A percentile compares a stretch with the other conserved stretches of the same genome.
Evolutionary conservation across 2,329 filamentous ascomycete genomes (phyloP).

Genomic region (Aspergillus tamarii): DNA sequence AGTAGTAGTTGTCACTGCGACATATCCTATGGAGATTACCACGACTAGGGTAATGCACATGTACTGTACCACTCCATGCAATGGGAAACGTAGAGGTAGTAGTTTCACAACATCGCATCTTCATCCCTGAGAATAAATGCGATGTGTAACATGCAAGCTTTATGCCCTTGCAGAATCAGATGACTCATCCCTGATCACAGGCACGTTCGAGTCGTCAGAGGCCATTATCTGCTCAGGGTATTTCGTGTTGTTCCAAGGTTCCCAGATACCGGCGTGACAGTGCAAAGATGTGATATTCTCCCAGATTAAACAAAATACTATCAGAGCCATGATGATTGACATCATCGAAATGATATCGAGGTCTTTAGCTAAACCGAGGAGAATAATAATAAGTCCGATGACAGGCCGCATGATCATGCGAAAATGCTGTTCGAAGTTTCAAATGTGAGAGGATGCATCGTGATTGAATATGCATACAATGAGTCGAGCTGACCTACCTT

Average conservation of each 20-base stretch:
- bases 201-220: background rate
- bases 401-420: conserved; percentile 35
- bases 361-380: conserved; percentile 38
- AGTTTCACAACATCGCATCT: background rate
- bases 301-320: conserved; percentile 49
- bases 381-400: conserved; percentile 40
- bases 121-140: background rate
- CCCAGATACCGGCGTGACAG: conserved; percentile 29
- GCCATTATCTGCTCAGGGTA: conserved; percentile 28
- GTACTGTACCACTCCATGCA: background rate
- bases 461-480: background rate
- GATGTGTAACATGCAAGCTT: background rate
- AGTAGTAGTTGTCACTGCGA: background rate
- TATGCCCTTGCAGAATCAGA: conserved; percentile 1
- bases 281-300: conserved; percentile 44
- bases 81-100: background rate
- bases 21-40: background rate
- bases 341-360: conserved; percentile 43
- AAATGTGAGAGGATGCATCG: background rate
- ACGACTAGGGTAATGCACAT: background rate
- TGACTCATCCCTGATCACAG: background rate
- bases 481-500: conserved; percentile 24
- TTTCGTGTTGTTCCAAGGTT: conserved; percentile 32
- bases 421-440: conserved; percentile 15
- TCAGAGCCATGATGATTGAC: conserved; percentile 48